Conservation (phyloP, 1,139 yeast genomes). For the Magnusiomyces ingens region DNA sequence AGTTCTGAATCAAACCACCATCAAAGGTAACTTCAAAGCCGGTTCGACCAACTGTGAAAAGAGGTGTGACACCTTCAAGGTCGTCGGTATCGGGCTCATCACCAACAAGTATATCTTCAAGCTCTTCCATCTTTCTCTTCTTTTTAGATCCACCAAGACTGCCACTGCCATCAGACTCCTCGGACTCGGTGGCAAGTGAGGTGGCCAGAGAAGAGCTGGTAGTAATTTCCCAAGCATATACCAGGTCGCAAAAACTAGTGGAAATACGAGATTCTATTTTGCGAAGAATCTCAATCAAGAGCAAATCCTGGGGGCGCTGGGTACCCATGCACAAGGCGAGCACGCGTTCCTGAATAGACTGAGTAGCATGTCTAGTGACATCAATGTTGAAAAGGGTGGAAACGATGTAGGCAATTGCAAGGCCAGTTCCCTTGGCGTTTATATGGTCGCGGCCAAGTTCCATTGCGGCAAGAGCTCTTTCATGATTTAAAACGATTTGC, state of each 20-base stretch:
- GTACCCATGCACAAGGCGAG: slow-evolving; percentile 58
- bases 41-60: background rate
- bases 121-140: slow-evolving; percentile 3
- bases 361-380: slow-evolving; percentile 42
- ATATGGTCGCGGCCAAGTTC: slow-evolving; percentile 7
- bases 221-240: slow-evolving; percentile 14
- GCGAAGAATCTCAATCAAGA: slow-evolving; percentile 51
- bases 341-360: slow-evolving; percentile 42
- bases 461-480: slow-evolving; percentile 17
- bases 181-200: background rate
- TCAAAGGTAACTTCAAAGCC: slow-evolving; percentile 52
- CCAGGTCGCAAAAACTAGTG: slow-evolving; percentile 14
- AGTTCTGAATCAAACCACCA: slow-evolving; percentile 44
- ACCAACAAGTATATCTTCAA: slow-evolving; percentile 3
- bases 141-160: background rate
- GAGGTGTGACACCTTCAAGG: slow-evolving; percentile 3
- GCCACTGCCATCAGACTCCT: background rate
- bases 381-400: slow-evolving; percentile 35
- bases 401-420: slow-evolving; percentile 19
- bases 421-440: slow-evolving; percentile 12
- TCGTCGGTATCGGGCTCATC: background rate
- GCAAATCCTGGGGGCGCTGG: slow-evolving; percentile 50
- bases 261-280: slow-evolving; percentile 42
- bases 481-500: slow-evolving; percentile 59
- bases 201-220: slow-evolving; percentile 5